Conservation (phyloP, 2,329 filamentous ascomycete genomes). For the Verticillium albo-atrum region DNA sequence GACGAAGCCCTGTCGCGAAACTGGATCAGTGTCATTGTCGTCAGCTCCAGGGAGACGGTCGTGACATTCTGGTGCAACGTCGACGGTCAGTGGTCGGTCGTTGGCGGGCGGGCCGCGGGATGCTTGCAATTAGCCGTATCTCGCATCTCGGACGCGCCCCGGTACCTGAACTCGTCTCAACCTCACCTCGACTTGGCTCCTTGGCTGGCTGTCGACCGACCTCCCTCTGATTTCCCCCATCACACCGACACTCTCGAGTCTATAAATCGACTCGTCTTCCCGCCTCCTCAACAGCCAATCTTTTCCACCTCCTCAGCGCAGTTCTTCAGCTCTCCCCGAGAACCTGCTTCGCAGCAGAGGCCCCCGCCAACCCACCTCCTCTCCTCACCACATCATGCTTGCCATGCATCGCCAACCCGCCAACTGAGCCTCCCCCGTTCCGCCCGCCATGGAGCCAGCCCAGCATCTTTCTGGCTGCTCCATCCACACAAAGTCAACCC, state of each 20-base stretch:
- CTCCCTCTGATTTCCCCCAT: background rate
- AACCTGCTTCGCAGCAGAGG: conserved; percentile 12
- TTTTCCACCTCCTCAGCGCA: conserved; percentile 8
- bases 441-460: conserved; percentile 2
- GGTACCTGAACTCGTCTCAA: conserved; percentile 12
- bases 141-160: background rate
- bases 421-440: conserved; percentile 10
- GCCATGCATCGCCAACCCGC: background rate
- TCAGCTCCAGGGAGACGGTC: background rate
- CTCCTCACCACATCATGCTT: conserved; percentile 6
- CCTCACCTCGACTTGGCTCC: conserved; percentile 7
- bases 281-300: background rate
- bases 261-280: conserved; percentile 10
- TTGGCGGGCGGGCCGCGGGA: background rate
- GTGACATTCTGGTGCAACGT: background rate
- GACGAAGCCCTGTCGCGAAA: background rate
- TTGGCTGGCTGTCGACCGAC: background rate
- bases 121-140: background rate
- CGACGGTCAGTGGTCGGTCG: background rate
- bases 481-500: background rate
- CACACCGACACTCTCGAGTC: background rate
- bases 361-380: conserved; percentile 4
- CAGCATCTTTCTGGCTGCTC: background rate
- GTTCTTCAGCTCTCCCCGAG: conserved; percentile 10
- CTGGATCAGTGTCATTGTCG: background rate